A percentile compares a stretch with the other conserved stretches of the same genome.
These are phyloP conservation scores for Hypoxylon sp. DNA, from an alignment of 2,329 filamentous ascomycete species.

Conservation along the genomic window DNA sequence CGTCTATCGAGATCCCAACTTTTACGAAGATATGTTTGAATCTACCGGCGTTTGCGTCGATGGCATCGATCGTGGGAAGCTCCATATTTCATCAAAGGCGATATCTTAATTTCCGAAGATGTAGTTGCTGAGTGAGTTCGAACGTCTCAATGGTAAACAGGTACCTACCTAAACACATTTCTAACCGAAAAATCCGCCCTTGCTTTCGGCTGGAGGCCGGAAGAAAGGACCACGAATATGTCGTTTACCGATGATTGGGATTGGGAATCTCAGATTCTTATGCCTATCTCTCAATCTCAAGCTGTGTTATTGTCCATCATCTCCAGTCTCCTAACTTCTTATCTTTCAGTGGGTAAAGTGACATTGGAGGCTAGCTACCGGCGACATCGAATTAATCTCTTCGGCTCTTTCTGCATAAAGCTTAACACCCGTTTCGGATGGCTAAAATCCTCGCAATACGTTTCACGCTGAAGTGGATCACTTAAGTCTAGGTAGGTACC, in stretches of 20 bases:
- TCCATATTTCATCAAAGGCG: conserved; percentile 2
- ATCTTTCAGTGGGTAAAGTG: conserved; percentile 28
- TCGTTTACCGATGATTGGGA: conserved; percentile 11
- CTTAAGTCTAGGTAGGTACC: conserved; percentile 1
- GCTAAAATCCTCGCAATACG: conserved; percentile 35
- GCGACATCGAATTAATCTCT: conserved; percentile 29
- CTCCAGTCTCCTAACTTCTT: conserved; percentile 13
- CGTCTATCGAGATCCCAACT: neutral
- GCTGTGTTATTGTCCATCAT: conserved; percentile 13
- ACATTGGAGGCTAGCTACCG: conserved; percentile 10
- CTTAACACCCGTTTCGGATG: conserved; percentile 28
- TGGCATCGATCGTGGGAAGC: neutral
- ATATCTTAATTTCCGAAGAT: conserved; percentile 23
- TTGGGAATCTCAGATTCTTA: neutral
- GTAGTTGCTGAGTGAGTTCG: conserved; percentile 2
- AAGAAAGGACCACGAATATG: conserved; percentile 24
- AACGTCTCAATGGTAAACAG: neutral
- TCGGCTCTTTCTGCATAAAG: conserved; percentile 27
- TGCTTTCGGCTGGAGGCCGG: conserved; percentile 28
- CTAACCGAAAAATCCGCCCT: conserved; percentile 1
- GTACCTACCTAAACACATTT: neutral
- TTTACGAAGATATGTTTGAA: neutral
- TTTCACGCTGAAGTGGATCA: conserved; percentile 23
- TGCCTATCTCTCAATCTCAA: conserved; percentile 10
- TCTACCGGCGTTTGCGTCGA: conserved; percentile 13